Evolutionary conservation across 2,329 filamentous ascomycete species (phyloP), one percentile per base, ranked within the genome.

Genomic region (Exophiala spinifera): DNA sequence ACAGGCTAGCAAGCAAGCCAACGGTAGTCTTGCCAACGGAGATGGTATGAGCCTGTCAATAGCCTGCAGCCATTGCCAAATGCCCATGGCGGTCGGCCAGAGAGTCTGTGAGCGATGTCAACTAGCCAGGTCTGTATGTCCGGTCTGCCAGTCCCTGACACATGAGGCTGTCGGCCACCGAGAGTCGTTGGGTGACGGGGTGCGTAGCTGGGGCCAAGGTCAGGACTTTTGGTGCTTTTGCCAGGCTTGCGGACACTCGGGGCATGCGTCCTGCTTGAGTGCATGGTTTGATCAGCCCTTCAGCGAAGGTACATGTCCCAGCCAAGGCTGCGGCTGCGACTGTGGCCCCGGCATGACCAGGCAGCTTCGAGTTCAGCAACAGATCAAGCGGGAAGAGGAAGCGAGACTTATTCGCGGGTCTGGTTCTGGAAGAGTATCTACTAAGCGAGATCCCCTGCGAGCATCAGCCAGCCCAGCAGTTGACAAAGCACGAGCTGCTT

Each of bases 161-260:
- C 25, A 40, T 17, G 19, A 46, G 17, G 20, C 14, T 19, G 49
- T 19, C 31, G n/a, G 33, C 3, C 23, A 17, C 15, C 45, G 8
- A 21, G n/a, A 15, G 28, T 40, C 34, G 15, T 19, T 17, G 20
- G 28, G 4, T 13, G 19, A 33, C 39, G 40, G 23, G 19, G 17
- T 7, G 31, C 14, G 14, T 47, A 14, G 17, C 17, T 56, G 53
- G 53, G 57, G 53, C 11, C 39, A 47, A 11, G 47, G 46, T 20
- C 33, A 31, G 7, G 53, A 34, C 33, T 71, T 82, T 17, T 83
- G 77, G 76, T 75, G 77, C 4, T 78, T 76, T 71, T 86, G 83
- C 65, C 74, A 82, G 62, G 71, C 78, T 11, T 86, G 83, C 65
- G 80, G 81, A 3, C 83, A 86, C 61, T 76, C 79, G 36, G 81